These are phyloP conservation scores for Globisporangium polare DNA, from an alignment of 352 stramenopile species.

Conservation along the genomic window DNA sequence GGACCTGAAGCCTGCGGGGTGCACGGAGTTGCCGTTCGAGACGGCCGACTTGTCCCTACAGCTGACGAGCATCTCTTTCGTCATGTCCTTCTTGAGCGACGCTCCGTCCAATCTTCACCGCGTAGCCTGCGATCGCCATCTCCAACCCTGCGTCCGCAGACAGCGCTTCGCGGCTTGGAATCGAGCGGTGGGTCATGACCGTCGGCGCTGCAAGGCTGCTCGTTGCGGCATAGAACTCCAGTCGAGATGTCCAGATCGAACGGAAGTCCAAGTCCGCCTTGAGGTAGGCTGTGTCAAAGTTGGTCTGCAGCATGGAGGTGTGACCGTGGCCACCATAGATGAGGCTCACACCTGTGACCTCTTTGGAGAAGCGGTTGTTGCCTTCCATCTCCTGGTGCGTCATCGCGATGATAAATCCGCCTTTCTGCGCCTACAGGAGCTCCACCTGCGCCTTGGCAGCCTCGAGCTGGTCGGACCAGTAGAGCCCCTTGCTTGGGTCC, in stretches of 20 bases:
- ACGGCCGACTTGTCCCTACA: constrained; percentile 24
- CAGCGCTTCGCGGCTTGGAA: constrained; percentile 62
- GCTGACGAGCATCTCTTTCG: constrained; percentile 24
- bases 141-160: constrained; percentile 46
- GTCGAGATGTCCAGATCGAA: constrained; percentile 55
- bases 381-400: constrained; percentile 65
- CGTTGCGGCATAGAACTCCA: constrained; percentile 53
- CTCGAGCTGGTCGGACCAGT: constrained; percentile 61
- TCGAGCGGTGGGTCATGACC: constrained; percentile 45
- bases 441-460: constrained; percentile 52
- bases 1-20: constrained; percentile 41
- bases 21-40: constrained; percentile 35
- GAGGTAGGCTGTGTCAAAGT: constrained; percentile 62
- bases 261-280: constrained; percentile 76
- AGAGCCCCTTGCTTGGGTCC: constrained; percentile 50
- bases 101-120: constrained; percentile 35
- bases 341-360: constrained; percentile 57
- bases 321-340: constrained; percentile 75
- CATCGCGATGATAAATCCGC: constrained; percentile 70
- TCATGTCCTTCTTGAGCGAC: constrained; percentile 39
- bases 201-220: constrained; percentile 23
- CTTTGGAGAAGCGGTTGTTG: constrained; percentile 63
- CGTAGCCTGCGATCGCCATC: constrained; percentile 42
- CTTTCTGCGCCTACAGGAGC: constrained; percentile 27
- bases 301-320: constrained; percentile 62